phyloP scores from a whole-genome alignment of 176 grass and related monocot genomes.

The Aegilops umbellulata region DNA sequence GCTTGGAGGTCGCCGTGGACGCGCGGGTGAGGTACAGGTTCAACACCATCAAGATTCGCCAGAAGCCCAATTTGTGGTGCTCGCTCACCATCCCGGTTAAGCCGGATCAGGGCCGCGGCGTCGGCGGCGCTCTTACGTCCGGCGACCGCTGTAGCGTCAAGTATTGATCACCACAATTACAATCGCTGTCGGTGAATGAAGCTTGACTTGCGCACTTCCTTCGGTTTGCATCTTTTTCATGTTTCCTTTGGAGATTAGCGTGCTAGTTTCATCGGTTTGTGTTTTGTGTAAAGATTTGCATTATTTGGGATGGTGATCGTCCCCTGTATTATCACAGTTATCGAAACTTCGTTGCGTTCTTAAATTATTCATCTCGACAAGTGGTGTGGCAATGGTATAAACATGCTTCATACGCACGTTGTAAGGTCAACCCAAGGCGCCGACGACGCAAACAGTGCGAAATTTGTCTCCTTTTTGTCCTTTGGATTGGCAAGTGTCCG shows the following conservation, averaged over 20 bases:
- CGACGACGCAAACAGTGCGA: too few relatives aligned
- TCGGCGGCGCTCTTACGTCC: not conserved
- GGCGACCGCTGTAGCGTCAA: conserved; percentile 30
- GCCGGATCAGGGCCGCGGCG: not conserved
- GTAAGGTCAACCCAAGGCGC: too few relatives aligned
- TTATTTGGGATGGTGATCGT: not conserved
- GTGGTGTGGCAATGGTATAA: not conserved
- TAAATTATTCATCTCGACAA: too few relatives aligned
- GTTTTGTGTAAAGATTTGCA: not conserved
- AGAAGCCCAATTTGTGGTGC: conserved; percentile 16
- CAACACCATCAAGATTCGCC: not conserved
- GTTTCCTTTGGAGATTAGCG: not conserved
- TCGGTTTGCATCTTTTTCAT: not conserved
- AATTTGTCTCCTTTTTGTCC: too few relatives aligned
- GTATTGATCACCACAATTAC: conserved; percentile 10
- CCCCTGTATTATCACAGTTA: not conserved
- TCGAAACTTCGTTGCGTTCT: not conserved
- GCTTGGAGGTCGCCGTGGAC: conserved; percentile 12
- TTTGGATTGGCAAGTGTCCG: too few relatives aligned
- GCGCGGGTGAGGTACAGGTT: conserved; percentile 25
- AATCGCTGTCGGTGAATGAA: too few relatives aligned
- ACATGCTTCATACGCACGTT: not conserved
- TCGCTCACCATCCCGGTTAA: not conserved
- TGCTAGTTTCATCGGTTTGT: not conserved
- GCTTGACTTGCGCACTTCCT: not conserved